Conservation (phyloP, 225 moss, liverwort and hornwort genomes). For the Polytrichum commune region DNA sequence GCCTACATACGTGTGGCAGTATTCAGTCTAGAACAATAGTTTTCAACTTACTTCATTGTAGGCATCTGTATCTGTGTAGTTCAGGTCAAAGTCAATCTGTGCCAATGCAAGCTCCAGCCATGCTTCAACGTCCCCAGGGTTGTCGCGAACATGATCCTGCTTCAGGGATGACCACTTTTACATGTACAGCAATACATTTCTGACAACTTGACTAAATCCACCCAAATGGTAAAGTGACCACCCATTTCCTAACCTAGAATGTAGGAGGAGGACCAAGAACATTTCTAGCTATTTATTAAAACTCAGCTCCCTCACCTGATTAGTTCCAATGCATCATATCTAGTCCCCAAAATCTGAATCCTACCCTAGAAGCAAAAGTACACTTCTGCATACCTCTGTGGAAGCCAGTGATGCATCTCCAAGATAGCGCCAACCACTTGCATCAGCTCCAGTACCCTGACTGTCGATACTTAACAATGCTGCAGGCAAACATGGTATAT, state of each 20-base stretch:
- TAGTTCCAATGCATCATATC: too few species aligned
- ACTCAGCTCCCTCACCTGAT: too few species aligned
- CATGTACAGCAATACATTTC: neutral
- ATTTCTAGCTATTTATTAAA: too few species aligned
- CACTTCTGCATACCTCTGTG: slow-evolving; percentile 40
- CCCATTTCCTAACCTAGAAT: too few species aligned
- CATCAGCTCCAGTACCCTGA: slow-evolving; percentile 14
- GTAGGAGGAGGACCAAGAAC: too few species aligned
- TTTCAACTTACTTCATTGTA: slow-evolving; percentile 55
- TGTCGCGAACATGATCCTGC: slow-evolving; percentile 35
- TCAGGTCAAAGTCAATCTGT: slow-evolving; percentile 63
- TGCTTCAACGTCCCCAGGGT: slow-evolving; percentile 57
- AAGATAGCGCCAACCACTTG: slow-evolving; percentile 56
- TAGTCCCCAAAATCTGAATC: too few species aligned
- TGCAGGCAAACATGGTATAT: slow-evolving; percentile 62
- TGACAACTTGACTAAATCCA: too few species aligned
- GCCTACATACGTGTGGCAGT: too few species aligned
- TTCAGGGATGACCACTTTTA: slow-evolving; percentile 1
- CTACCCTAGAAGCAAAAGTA: too few species aligned
- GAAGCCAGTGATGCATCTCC: slow-evolving; percentile 42
- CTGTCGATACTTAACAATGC: slow-evolving; percentile 25
- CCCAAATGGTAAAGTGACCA: too few species aligned
- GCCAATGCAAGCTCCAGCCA: slow-evolving; percentile 74
- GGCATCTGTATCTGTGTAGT: slow-evolving; percentile 42
- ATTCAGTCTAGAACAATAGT: too few species aligned